phyloP scores from a whole-genome alignment of 306 rosid genomes.

The Malus sieversii region DNA sequence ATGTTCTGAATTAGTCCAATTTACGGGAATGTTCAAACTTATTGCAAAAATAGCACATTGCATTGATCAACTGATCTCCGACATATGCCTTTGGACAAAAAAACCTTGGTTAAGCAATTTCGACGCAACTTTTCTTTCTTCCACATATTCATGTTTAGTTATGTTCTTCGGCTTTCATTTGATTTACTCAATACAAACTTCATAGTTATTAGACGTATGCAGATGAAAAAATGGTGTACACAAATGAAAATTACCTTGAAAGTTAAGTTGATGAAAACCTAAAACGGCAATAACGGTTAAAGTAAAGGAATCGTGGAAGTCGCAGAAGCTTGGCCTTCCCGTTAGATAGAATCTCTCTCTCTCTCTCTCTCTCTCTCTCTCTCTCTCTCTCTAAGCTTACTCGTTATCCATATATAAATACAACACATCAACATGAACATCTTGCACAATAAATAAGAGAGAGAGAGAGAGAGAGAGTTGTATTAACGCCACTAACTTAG shows the following conservation, averaged over 20 bases:
- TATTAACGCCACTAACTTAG: slow-evolving; percentile 2
- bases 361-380: neutral
- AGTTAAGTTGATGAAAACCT: neutral
- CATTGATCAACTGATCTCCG: too few species aligned
- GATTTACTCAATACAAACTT: too few species aligned
- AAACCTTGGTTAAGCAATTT: too few species aligned
- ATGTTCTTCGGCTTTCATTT: too few species aligned
- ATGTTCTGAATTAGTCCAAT: too few species aligned
- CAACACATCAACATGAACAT: neutral
- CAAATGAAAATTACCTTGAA: slow-evolving; percentile 3
- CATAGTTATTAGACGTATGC: neutral
- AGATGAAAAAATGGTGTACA: neutral
- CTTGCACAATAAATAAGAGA: slow-evolving; percentile 6
- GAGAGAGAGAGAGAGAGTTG: neutral
- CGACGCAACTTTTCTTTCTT: too few species aligned
- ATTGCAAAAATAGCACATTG: too few species aligned
- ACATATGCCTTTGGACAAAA: too few species aligned
- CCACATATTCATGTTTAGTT: too few species aligned
- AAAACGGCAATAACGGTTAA: slow-evolving; percentile 17
- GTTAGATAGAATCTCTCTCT: neutral
- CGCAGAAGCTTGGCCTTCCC: neutral
- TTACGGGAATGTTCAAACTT: too few species aligned
- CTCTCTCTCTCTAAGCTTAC: neutral
- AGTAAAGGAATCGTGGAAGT: slow-evolving; percentile 16
- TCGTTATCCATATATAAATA: neutral